These are phyloP conservation scores for Penicillium silybi DNA, from an alignment of 495 filamentous ascomycete genomes.

Conservation along the genomic window DNA sequence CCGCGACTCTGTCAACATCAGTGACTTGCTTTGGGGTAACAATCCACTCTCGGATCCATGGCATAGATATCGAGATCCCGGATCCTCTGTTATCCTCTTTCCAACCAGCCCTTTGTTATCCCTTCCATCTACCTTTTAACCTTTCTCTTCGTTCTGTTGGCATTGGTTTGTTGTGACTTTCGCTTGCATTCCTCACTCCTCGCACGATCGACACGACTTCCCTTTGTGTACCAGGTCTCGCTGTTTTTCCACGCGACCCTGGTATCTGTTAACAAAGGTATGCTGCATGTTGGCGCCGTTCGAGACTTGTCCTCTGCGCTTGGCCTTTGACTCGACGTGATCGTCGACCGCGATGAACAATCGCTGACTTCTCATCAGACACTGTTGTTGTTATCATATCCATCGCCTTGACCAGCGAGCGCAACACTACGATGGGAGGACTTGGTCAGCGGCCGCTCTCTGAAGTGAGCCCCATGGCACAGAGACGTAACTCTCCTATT, in stretches of 20 bases:
- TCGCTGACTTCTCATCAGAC: constrained; percentile 13
- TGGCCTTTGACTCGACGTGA: background rate
- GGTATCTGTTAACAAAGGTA: constrained; percentile 22
- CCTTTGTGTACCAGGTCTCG: constrained; percentile 16
- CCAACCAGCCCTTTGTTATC: constrained; percentile 26
- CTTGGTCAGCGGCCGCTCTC: constrained; percentile 48
- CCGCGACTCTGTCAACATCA: constrained; percentile 32
- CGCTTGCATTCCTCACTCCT: constrained; percentile 21
- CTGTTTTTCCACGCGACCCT: constrained; percentile 16
- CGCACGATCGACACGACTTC: constrained; percentile 35
- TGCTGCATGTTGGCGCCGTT: constrained; percentile 5
- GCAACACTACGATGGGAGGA: constrained; percentile 35
- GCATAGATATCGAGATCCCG: constrained; percentile 26
- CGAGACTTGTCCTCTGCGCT: background rate
- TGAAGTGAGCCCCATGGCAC: constrained; percentile 54
- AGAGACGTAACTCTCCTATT: constrained; percentile 68
- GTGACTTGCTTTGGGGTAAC: constrained; percentile 23
- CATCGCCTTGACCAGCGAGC: background rate
- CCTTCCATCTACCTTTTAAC: constrained; percentile 4
- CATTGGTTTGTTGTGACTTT: constrained; percentile 2
- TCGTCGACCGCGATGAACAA: constrained; percentile 1
- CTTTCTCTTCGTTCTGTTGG: constrained; percentile 2
- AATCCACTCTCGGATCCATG: constrained; percentile 28
- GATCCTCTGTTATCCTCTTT: constrained; percentile 22
- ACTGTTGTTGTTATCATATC: background rate